Base-by-base conservation (phyloP, 805 yeast species). In the Candida ovalis region DNA sequence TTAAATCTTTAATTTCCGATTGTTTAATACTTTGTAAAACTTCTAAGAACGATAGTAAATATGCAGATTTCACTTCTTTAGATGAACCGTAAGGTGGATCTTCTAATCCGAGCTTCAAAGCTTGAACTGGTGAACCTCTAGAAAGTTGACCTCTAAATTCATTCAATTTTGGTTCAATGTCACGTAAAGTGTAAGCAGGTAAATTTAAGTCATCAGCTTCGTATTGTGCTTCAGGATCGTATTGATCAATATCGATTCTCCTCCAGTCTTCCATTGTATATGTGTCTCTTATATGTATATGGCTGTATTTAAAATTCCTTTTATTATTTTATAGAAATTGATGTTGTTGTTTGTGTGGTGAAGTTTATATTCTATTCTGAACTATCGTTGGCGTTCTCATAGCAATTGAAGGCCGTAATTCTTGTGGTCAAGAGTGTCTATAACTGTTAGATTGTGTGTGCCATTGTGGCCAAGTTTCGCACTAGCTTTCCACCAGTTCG, bases 161-260 rank as follows among this genome's bases (percentile, higher is more conserved):
- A 48, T 76, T 71, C 33, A 81, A 73, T 44, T 77, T 69, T 12
- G 77, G 67, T 47, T 74, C 78, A 40, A 88, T 70, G 42, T 86
- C 88, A 36, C 72, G 76, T 44, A 65, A 64, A 36, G 74, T 70
- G 45, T 80, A 75, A 1, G 77, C 72, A 8, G 78, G 77, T 27
- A 55, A 45, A 30, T 58, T 58, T 12, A 51, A 40, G 22, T 54
- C 57, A 44, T 66, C 70, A 15, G 56, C 50, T 13, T 50, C 59
- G 44, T 61, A 66, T 37, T 62, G 82, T 57, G 77, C 78, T 42
- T 91, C 96, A 3, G 96, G 87, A 62, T 91, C 97, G 55, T 82
- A 82, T 17, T 89, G 87, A 68, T 94, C 98, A 46, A 94, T 83
- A 66, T 94, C 96, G 58, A 92, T 88, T 77, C 94, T 82, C 78